Conservation (phyloP, 768 basidiomycete species). For the Phaffia tasmanica region DNA sequence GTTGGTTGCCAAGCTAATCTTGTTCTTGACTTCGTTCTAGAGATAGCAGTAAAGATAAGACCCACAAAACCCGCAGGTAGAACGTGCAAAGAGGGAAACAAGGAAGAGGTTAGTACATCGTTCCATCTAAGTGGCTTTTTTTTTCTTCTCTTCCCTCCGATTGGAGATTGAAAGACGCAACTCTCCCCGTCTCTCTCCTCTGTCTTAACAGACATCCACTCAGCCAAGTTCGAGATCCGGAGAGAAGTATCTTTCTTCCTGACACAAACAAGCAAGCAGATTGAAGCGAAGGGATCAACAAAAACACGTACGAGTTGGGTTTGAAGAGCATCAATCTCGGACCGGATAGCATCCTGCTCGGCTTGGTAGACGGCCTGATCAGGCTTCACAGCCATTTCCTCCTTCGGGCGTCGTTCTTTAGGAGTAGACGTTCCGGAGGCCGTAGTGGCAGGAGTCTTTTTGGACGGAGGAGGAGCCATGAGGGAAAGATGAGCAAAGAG, state of each 20-base stretch:
- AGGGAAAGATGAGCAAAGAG: background rate
- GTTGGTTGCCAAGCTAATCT: slow-evolving; percentile 45
- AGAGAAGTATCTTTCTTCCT: background rate
- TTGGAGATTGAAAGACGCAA: no score
- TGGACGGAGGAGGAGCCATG: slow-evolving; percentile 24
- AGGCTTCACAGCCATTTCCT: slow-evolving; percentile 46
- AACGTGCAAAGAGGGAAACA: background rate
- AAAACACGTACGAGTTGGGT: slow-evolving; percentile 57
- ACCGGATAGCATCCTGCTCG: slow-evolving; percentile 71
- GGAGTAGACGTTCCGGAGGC: slow-evolving; percentile 34
- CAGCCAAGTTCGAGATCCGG: no score
- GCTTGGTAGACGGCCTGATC: slow-evolving; percentile 75
- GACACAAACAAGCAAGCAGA: no score
- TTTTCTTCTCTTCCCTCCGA: no score
- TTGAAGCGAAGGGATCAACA: background rate
- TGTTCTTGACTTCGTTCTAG: slow-evolving; percentile 61
- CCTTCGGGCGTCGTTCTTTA: slow-evolving; percentile 14
- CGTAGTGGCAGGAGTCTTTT: slow-evolving; percentile 26
- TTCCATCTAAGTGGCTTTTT: background rate
- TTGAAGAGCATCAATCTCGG: slow-evolving; percentile 73
- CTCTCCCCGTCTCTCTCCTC: no score
- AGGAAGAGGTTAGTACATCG: background rate
- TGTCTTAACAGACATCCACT: no score
- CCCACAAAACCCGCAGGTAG: background rate
- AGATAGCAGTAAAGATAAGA: background rate